Evolutionary conservation across 129 eudicot species (phyloP).

Genomic region (Glebionis coronaria): DNA sequence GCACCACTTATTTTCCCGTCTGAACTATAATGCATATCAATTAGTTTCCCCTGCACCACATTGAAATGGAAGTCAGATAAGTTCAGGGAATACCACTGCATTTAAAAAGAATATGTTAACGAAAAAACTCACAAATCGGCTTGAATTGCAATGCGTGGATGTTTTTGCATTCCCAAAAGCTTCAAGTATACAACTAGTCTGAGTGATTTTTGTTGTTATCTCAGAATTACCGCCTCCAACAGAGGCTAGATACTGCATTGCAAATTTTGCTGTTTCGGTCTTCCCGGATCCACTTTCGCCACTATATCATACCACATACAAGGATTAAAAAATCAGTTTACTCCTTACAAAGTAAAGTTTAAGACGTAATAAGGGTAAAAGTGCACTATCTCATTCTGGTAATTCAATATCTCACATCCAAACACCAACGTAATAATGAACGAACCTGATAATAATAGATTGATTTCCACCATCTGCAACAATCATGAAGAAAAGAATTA

Average conservation of each 20-base stretch:
- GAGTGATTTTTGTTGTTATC: constrained; percentile 55
- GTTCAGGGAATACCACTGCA: constrained; percentile 14
- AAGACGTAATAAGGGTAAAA: too few relatives aligned
- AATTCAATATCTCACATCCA: constrained; percentile 1
- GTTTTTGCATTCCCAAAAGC: constrained; percentile 98
- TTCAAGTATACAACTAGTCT: constrained; percentile 75
- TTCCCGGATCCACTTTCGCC: constrained; percentile 99
- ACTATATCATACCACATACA: constrained; percentile 34
- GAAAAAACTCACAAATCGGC: constrained; percentile 78
- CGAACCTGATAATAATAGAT: constrained; percentile 82
- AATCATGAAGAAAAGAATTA: constrained; percentile 25
- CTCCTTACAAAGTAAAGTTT: too few relatives aligned
- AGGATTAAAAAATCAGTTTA: not conserved
- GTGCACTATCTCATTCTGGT: not conserved
- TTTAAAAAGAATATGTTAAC: not conserved
- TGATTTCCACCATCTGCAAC: constrained; percentile 76
- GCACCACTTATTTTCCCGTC: constrained; percentile 78
- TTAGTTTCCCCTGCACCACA: constrained; percentile 80
- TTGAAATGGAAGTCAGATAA: constrained; percentile 17
- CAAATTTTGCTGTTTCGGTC: constrained; percentile 92
- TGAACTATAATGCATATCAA: constrained; percentile 61
- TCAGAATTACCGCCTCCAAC: constrained; percentile 69
- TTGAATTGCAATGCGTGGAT: constrained; percentile 80
- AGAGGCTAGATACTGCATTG: constrained; percentile 78
- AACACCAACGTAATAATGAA: constrained; percentile 4